These are phyloP conservation scores for Diaporthe caulivora DNA, from an alignment of 2,329 filamentous ascomycete genomes.

Conservation along the genomic window DNA sequence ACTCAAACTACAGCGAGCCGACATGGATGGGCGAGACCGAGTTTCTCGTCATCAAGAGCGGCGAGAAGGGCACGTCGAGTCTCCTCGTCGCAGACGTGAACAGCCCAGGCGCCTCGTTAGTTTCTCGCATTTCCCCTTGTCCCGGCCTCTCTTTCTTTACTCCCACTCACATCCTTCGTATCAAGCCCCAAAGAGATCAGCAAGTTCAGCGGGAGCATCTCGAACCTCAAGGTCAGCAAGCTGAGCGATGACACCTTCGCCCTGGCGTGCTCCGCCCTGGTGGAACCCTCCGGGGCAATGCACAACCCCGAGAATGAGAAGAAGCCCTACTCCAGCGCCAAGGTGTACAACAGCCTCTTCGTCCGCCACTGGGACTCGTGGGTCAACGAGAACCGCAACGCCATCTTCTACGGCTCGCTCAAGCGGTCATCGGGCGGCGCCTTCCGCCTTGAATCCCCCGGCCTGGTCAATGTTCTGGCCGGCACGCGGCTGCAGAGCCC, in stretches of 20 bases:
- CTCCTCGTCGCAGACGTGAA: constrained; percentile 57
- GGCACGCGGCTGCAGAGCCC: constrained; percentile 73
- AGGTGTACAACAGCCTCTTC: constrained; percentile 80
- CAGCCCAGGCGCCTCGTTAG: constrained; percentile 55
- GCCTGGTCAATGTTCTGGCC: constrained; percentile 74
- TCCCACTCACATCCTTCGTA: neutral
- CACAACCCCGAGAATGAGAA: constrained; percentile 73
- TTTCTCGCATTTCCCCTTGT: constrained; percentile 25
- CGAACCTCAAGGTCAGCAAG: constrained; percentile 70
- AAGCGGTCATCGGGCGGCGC: constrained; percentile 52
- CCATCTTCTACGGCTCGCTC: constrained; percentile 80
- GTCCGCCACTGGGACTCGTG: constrained; percentile 89
- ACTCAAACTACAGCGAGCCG: constrained; percentile 75
- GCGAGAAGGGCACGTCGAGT: constrained; percentile 60
- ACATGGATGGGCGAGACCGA: constrained; percentile 81
- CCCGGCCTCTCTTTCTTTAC: neutral
- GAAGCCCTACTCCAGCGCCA: constrained; percentile 73
- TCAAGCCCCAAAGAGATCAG: constrained; percentile 59
- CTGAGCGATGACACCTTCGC: constrained; percentile 64
- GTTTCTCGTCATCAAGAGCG: constrained; percentile 66
- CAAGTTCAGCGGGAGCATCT: constrained; percentile 64
- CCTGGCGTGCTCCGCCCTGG: constrained; percentile 72
- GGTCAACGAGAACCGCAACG: constrained; percentile 74
- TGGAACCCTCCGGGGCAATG: constrained; percentile 76
- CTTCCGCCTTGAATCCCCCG: constrained; percentile 57